Evolutionary conservation across 106 monocot species (phyloP).

Genomic region (Platanthera zijinensis): DNA sequence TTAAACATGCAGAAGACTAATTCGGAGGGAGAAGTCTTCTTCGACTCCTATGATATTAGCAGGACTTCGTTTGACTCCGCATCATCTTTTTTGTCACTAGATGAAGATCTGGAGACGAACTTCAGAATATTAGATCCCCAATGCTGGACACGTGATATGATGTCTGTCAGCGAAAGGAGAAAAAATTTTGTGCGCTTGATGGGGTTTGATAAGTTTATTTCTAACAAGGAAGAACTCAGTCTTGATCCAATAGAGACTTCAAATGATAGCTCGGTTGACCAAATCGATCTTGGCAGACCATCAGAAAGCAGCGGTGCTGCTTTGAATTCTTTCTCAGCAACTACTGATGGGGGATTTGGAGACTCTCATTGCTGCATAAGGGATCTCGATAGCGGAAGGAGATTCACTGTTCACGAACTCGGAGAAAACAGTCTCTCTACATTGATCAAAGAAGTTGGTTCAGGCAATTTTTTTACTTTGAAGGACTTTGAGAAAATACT

Average conservation of each 20-base stretch:
- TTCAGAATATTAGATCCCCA: conserved; percentile 19
- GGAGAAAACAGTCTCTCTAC: conserved; percentile 22
- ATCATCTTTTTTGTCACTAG: conserved; percentile 4
- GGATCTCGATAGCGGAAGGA: conserved; percentile 47
- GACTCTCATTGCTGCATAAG: conserved; percentile 26
- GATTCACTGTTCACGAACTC: conserved; percentile 25
- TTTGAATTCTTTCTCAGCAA: conserved; percentile 9
- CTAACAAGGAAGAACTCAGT: neutral
- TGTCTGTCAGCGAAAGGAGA: conserved; percentile 50
- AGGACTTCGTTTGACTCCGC: conserved; percentile 24
- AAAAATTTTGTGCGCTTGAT: conserved; percentile 31
- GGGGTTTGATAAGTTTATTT: conserved; percentile 33
- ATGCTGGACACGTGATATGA: conserved; percentile 34
- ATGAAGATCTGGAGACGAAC: conserved; percentile 14
- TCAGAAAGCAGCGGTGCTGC: conserved; percentile 20
- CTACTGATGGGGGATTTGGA: neutral
- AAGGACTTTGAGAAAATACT: conserved; percentile 44
- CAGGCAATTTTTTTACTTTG: conserved; percentile 36
- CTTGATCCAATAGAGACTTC: conserved; percentile 3
- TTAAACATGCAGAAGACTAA: conserved; percentile 37
- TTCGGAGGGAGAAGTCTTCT: conserved; percentile 40
- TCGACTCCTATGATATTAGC: conserved; percentile 35
- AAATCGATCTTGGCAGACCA: conserved; percentile 11
- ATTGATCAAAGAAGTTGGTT: conserved; percentile 38
- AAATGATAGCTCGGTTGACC: conserved; percentile 1